Evolutionary conservation across 148 eudicot species (phyloP).

Genomic region (Arbutus unedo): DNA sequence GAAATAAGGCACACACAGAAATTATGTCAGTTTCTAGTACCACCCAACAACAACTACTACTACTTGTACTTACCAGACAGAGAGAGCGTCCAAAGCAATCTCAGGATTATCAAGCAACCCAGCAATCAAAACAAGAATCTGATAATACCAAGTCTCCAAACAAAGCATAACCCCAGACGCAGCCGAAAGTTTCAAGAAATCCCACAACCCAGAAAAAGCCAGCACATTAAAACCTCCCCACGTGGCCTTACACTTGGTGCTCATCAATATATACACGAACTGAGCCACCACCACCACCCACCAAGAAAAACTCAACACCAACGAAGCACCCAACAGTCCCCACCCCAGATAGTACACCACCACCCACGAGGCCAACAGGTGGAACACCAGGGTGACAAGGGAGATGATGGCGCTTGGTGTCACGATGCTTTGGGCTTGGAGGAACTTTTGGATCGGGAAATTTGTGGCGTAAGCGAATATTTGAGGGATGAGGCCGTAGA

Average conservation of each 20-base stretch:
- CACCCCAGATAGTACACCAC: constrained; percentile 40
- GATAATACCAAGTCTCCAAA: constrained; percentile 62
- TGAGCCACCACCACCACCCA: constrained; percentile 62
- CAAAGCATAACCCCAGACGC: constrained; percentile 69
- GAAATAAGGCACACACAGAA: too few relatives aligned
- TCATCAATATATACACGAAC: constrained; percentile 41
- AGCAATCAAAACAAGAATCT: constrained; percentile 47
- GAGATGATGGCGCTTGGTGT: constrained; percentile 55
- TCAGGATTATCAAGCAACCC: constrained; percentile 49
- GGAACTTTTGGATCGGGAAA: constrained; percentile 60
- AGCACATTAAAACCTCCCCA: constrained; percentile 48
- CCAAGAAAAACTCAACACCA: constrained; percentile 54
- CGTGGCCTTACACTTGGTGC: constrained; percentile 36
- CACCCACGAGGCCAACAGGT: constrained; percentile 37
- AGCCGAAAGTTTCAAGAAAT: constrained; percentile 46
- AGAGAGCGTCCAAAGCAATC: constrained; percentile 50
- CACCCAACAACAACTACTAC: not conserved
- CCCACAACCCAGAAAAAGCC: constrained; percentile 54
- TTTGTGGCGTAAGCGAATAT: constrained; percentile 57
- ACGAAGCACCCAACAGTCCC: constrained; percentile 50
- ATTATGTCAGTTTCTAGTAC: too few relatives aligned
- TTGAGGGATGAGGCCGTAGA: constrained; percentile 69
- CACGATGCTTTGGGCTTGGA: constrained; percentile 57
- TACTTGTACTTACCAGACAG: constrained; percentile 45
- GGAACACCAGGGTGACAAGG: constrained; percentile 36